Conservation (phyloP, 345 rosid species). For the Melaleuca alternifolia region DNA sequence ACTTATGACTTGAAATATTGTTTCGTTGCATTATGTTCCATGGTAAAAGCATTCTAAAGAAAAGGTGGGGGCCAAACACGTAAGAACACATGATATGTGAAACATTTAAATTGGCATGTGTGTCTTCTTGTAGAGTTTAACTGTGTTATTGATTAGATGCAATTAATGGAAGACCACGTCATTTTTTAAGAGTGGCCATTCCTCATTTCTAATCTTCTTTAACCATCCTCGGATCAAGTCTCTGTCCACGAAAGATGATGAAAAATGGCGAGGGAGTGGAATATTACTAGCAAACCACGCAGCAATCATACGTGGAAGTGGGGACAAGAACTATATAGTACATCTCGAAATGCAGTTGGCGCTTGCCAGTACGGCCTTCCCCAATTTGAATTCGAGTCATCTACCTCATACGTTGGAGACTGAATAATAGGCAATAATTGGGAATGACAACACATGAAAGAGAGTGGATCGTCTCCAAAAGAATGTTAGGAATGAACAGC, state of each 20-base stretch:
- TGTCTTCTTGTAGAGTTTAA: neutral
- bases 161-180: no score
- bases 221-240: neutral
- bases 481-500: neutral
- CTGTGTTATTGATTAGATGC: neutral
- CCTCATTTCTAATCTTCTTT: no score
- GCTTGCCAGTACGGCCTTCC: neutral
- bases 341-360: neutral
- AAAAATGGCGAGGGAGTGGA: neutral
- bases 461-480: neutral
- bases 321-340: neutral
- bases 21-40: no score
- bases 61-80: no score
- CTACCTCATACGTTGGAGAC: neutral
- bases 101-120: no score
- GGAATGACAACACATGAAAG: constrained; percentile 8
- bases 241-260: neutral
- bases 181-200: no score
- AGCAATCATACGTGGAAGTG: neutral
- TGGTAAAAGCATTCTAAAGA: no score
- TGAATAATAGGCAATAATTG: constrained; percentile 4
- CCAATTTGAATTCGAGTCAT: neutral
- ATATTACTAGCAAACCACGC: neutral
- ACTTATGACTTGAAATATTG: no score
- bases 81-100: no score